A percentile compares a stretch with the other conserved stretches of the same genome.
Evolutionary conservation across 257 asterid genomes (phyloP).

Genomic region (Solanum rostratum): DNA sequence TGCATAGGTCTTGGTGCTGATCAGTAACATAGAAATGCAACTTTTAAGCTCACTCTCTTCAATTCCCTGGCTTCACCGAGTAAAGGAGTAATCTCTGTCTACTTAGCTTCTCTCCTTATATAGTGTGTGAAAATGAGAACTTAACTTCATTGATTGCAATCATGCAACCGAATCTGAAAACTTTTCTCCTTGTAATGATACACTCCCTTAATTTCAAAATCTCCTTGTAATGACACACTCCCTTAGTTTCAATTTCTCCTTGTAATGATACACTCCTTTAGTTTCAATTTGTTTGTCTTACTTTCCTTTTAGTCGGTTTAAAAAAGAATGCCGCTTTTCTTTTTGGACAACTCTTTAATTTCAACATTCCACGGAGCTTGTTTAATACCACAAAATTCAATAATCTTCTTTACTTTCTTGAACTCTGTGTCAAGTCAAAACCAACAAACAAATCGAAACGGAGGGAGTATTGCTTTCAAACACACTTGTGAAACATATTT

Average conservation of each 20-base stretch:
- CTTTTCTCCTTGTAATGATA: not conserved
- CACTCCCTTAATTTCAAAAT: not conserved
- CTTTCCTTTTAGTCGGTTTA: not conserved
- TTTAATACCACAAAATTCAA: too few relatives aligned
- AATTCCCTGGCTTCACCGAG: not conserved
- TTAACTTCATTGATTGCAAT: not conserved
- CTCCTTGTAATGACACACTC: not conserved
- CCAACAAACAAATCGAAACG: too few relatives aligned
- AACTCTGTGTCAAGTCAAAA: too few relatives aligned
- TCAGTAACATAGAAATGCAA: not conserved
- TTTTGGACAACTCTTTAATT: too few relatives aligned
- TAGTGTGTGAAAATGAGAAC: not conserved
- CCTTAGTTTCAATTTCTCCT: not conserved
- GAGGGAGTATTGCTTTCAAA: not conserved
- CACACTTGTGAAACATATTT: not conserved
- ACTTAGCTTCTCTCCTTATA: not conserved
- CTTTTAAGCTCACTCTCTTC: not conserved
- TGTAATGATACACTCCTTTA: not conserved
- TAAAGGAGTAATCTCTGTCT: not conserved
- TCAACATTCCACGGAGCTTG: too few relatives aligned
- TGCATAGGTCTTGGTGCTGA: not conserved
- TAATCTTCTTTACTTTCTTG: too few relatives aligned
- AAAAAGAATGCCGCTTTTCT: too few relatives aligned
- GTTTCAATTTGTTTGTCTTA: not conserved
- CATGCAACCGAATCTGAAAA: not conserved